Evolutionary conservation across 2,329 filamentous ascomycete genomes (phyloP).

Genomic region (Pochonia chlamydosporia): DNA sequence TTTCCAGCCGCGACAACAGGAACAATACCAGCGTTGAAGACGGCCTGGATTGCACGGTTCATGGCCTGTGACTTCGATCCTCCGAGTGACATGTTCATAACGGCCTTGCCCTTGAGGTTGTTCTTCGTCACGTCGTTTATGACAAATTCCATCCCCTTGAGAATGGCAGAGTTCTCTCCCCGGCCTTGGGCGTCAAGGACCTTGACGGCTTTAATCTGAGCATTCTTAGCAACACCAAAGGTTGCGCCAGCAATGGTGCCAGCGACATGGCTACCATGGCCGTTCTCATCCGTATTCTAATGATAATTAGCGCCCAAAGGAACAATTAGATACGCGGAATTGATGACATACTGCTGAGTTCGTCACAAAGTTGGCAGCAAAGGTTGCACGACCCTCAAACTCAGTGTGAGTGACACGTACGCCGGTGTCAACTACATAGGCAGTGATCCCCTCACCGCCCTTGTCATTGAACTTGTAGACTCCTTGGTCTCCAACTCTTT

Average conservation of each 20-base stretch:
- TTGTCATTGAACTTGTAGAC: constrained; percentile 43
- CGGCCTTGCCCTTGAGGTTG: constrained; percentile 43
- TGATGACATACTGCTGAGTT: constrained; percentile 36
- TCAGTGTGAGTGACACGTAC: constrained; percentile 50
- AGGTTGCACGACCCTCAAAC: constrained; percentile 49
- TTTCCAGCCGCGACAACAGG: constrained; percentile 58
- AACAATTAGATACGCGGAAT: background rate
- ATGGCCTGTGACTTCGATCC: constrained; percentile 42
- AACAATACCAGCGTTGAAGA: constrained; percentile 46
- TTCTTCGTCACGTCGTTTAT: constrained; percentile 37
- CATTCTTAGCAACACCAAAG: constrained; percentile 57
- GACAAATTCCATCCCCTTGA: constrained; percentile 55
- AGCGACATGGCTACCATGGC: constrained; percentile 59
- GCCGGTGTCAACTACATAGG: constrained; percentile 62
- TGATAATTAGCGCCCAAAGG: constrained; percentile 3
- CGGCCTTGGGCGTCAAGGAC: constrained; percentile 43
- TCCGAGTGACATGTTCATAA: constrained; percentile 61
- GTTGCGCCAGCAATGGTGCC: constrained; percentile 56
- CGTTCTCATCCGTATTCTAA: constrained; percentile 49
- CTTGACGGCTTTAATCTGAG: constrained; percentile 51
- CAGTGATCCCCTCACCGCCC: constrained; percentile 50
- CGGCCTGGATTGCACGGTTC: constrained; percentile 48
- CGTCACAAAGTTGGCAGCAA: constrained; percentile 45
- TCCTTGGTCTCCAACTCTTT: constrained; percentile 20
- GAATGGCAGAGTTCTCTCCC: constrained; percentile 35